Evolutionary conservation across 768 basidiomycete genomes (phyloP).

Genomic region (Amanita rubescens): DNA sequence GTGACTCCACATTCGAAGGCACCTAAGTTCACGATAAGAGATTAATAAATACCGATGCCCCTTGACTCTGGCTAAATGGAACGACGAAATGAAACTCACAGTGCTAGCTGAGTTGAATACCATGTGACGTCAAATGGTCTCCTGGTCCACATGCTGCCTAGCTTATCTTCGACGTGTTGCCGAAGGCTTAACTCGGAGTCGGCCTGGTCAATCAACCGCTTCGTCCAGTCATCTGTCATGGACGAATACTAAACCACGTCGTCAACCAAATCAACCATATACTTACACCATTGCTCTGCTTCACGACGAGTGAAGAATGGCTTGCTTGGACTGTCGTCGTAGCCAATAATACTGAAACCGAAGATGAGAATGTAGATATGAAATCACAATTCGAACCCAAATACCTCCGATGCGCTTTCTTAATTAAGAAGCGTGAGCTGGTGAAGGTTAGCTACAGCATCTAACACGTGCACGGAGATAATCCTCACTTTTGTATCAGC

Average conservation of each 20-base stretch:
- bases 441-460: slow-evolving; percentile 28
- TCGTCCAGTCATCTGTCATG: slow-evolving; percentile 57
- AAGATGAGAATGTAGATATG: neutral
- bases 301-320: slow-evolving; percentile 54
- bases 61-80: no score
- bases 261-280: neutral
- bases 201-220: slow-evolving; percentile 55
- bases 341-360: neutral
- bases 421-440: slow-evolving; percentile 29
- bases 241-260: neutral
- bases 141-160: slow-evolving; percentile 43
- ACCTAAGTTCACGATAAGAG: slow-evolving; percentile 28
- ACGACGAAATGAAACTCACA: slow-evolving; percentile 31
- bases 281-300: slow-evolving; percentile 76
- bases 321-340: neutral
- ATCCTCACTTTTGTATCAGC: slow-evolving; percentile 68
- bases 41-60: neutral
- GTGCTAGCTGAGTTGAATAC: slow-evolving; percentile 61
- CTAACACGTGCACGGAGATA: slow-evolving; percentile 39
- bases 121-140: slow-evolving; percentile 66
- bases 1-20: slow-evolving; percentile 57
- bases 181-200: slow-evolving; percentile 42
- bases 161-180: slow-evolving; percentile 40
- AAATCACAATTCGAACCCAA: neutral
- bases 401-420: slow-evolving; percentile 1